Conservation (phyloP, 2,329 filamentous ascomycete genomes). For the Pseudonectria foliicola region DNA sequence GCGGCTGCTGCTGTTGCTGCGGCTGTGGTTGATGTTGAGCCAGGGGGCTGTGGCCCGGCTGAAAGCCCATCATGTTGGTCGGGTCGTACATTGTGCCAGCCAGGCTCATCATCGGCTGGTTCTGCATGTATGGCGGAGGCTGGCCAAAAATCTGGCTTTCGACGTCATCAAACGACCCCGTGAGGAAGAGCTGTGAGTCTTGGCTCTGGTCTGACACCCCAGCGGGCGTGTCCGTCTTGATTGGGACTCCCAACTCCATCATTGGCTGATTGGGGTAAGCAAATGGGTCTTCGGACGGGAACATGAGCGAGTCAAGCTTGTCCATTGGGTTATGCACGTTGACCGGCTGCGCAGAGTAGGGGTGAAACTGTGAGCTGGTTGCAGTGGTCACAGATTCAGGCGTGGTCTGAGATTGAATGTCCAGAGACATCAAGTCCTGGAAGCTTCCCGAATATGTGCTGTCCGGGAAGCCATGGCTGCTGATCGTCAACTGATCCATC, state of each 20-base stretch:
- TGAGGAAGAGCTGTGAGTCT: slow-evolving; percentile 43
- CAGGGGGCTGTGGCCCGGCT: slow-evolving; percentile 10
- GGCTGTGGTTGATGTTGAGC: slow-evolving; percentile 7
- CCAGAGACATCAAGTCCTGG: slow-evolving; percentile 39
- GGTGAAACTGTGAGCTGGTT: slow-evolving; percentile 31
- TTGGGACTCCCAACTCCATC: slow-evolving; percentile 47
- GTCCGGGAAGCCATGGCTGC: slow-evolving; percentile 28
- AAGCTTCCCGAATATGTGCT: slow-evolving; percentile 32
- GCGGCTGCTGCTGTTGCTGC: slow-evolving; percentile 10
- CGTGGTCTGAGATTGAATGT: slow-evolving; percentile 36
- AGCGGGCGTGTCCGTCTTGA: slow-evolving; percentile 27
- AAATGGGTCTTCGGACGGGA: slow-evolving; percentile 69
- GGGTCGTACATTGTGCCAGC: slow-evolving; percentile 38
- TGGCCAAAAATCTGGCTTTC: slow-evolving; percentile 68
- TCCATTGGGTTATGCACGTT: slow-evolving; percentile 44
- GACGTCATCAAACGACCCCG: slow-evolving; percentile 53
- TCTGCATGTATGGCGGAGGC: slow-evolving; percentile 59
- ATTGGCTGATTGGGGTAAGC: slow-evolving; percentile 72
- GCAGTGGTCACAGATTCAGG: slow-evolving; percentile 37
- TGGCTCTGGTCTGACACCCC: slow-evolving; percentile 26
- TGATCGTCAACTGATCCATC: slow-evolving; percentile 26
- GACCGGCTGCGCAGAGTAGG: slow-evolving; percentile 26
- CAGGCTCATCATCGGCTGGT: slow-evolving; percentile 36
- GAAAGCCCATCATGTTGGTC: slow-evolving; percentile 36
- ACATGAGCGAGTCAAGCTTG: slow-evolving; percentile 73